Conservation (phyloP, 495 filamentous ascomycete genomes). For the Penicillium atrosanguineum region DNA sequence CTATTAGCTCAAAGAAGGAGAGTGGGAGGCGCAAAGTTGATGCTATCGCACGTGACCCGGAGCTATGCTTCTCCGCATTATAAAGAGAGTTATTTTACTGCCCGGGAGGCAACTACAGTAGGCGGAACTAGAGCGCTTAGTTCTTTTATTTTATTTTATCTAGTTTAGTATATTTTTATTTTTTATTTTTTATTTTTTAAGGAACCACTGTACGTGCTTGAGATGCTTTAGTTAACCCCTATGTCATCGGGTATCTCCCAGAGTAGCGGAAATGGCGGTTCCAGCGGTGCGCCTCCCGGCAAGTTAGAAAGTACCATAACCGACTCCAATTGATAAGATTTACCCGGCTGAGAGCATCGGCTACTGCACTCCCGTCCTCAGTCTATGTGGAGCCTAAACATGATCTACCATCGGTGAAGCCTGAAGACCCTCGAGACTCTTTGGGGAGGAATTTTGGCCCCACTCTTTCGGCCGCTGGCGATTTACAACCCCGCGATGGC, state of each 20-base stretch:
- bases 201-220: too few relatives aligned
- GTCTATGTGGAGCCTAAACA: background rate
- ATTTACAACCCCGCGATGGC: slow-evolving; percentile 23
- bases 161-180: too few relatives aligned
- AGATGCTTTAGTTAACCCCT: background rate
- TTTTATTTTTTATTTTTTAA: too few relatives aligned
- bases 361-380: background rate
- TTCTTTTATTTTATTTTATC: too few relatives aligned
- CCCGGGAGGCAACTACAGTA: too few relatives aligned
- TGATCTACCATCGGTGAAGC: slow-evolving; percentile 4
- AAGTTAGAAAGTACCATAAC: background rate
- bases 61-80: background rate
- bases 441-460: background rate
- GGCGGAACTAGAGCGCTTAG: too few relatives aligned
- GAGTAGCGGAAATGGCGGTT: background rate
- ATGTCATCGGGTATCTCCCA: background rate
- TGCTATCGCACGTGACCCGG: slow-evolving; percentile 14
- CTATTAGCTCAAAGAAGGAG: background rate
- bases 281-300: background rate
- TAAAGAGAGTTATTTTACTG: background rate
- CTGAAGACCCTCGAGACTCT: slow-evolving; percentile 1
- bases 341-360: background rate
- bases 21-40: background rate
- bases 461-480: slow-evolving; percentile 2
- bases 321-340: background rate